phyloP scores from a whole-genome alignment of 1,284 basidiomycete genomes.

The Trichosporon faecale region DNA sequence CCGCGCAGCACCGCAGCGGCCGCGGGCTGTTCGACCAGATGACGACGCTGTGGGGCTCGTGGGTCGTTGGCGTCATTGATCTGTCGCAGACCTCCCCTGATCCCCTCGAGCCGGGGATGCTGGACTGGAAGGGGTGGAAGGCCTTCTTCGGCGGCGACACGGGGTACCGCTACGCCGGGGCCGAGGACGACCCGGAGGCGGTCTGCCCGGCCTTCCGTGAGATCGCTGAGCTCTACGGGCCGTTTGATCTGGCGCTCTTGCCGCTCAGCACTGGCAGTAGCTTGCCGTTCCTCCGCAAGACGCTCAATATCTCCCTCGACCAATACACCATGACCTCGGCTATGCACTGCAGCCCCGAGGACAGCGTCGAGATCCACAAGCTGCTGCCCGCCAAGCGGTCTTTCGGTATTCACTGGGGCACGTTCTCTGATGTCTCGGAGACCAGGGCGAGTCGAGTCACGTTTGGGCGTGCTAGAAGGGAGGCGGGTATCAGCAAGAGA shows the following conservation, averaged over 20 bases:
- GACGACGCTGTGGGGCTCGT: constrained; percentile 51
- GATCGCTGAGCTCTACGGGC: constrained; percentile 45
- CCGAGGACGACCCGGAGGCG: constrained; percentile 37
- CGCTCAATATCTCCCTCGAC: constrained; percentile 48
- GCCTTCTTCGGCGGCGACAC: constrained; percentile 52
- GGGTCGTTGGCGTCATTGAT: constrained; percentile 47
- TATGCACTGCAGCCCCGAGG: constrained; percentile 48
- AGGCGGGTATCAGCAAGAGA: constrained; percentile 29
- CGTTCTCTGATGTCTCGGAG: constrained; percentile 50
- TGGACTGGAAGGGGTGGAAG: constrained; percentile 41
- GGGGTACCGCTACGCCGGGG: constrained; percentile 51
- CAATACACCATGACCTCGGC: constrained; percentile 52
- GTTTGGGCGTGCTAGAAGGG: constrained; percentile 42
- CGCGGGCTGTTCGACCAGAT: constrained; percentile 50
- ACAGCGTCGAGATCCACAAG: constrained; percentile 46
- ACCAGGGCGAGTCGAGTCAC: constrained; percentile 47
- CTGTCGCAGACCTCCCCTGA: constrained; percentile 11
- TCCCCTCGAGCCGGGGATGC: constrained; percentile 32
- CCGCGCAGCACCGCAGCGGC: constrained; percentile 51
- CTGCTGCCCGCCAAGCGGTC: constrained; percentile 37
- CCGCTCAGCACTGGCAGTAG: constrained; percentile 50
- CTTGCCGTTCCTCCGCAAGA: constrained; percentile 48
- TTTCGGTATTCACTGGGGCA: constrained; percentile 52
- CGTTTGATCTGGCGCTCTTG: constrained; percentile 44
- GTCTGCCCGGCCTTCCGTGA: constrained; percentile 51